A percentile compares a stretch with the other conserved stretches of the same genome.
These are phyloP conservation scores for Taiozyma onychis DNA, from an alignment of 1,139 yeast species.

Conservation along the genomic window DNA sequence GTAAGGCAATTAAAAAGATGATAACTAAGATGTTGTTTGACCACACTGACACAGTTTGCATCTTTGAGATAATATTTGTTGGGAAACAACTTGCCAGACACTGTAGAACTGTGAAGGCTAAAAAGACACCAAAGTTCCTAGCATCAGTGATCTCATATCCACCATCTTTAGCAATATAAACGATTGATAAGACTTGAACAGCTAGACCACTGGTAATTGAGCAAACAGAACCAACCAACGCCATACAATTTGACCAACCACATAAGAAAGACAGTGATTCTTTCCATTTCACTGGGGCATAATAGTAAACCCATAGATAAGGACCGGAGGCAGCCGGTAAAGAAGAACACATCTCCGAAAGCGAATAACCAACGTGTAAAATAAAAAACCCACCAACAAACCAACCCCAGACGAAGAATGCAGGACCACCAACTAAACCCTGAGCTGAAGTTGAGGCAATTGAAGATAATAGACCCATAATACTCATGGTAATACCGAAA, in stretches of 20 bases:
- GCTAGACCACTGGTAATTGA: conserved; percentile 53
- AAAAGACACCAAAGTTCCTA: conserved; percentile 45
- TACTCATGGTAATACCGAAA: conserved; percentile 12
- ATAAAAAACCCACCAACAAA: conserved; percentile 28
- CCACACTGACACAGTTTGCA: conserved; percentile 51
- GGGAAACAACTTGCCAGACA: conserved; percentile 40
- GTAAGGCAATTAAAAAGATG: conserved; percentile 56
- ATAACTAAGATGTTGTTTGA: conserved; percentile 45
- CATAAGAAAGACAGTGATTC: conserved; percentile 44
- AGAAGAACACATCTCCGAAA: conserved; percentile 58
- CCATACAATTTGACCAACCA: conserved; percentile 50
- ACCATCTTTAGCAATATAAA: conserved; percentile 39
- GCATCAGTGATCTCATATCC: conserved; percentile 37
- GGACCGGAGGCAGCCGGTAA: conserved; percentile 46
- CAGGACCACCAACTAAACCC: conserved; percentile 40
- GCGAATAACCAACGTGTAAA: conserved; percentile 31
- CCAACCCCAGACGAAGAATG: conserved; percentile 26
- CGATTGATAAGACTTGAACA: conserved; percentile 41
- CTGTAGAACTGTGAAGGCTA: conserved; percentile 41
- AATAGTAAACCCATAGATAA: conserved; percentile 39
- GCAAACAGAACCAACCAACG: conserved; percentile 46
- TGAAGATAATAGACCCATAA: conserved; percentile 10
- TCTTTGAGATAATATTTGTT: conserved; percentile 43
- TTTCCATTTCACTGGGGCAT: conserved; percentile 38
- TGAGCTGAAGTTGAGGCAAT: conserved; percentile 20